A percentile compares a stretch with the other conserved stretches of the same genome.
These are phyloP conservation scores for Rehmannia glutinosa DNA, from an alignment of 257 asterid genomes.

Conservation along the genomic window DNA sequence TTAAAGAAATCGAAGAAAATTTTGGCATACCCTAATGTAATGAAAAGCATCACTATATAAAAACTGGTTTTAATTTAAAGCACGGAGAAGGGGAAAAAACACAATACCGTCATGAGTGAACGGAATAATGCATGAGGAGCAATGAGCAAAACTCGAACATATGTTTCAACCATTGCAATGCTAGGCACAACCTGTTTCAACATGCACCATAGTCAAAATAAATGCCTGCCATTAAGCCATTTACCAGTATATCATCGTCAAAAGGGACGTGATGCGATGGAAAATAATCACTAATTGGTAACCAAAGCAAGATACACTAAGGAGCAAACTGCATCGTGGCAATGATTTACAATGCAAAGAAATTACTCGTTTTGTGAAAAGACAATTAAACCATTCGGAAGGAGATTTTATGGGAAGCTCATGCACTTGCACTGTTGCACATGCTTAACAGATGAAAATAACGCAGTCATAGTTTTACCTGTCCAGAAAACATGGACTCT, in stretches of 20 bases:
- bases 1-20: not conserved
- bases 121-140: slow-evolving; percentile 94
- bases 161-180: slow-evolving; percentile 97
- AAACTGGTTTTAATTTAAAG: not conserved
- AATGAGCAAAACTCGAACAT: slow-evolving; percentile 80
- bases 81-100: not conserved
- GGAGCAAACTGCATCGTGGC: not conserved
- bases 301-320: slow-evolving; percentile 4
- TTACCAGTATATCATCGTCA: not conserved
- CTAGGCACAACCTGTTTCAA: slow-evolving; percentile 84
- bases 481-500: slow-evolving; percentile 92
- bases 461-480: slow-evolving; percentile 41
- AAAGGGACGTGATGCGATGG: not conserved
- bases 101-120: slow-evolving; percentile 65
- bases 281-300: slow-evolving; percentile 4
- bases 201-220: slow-evolving; percentile 19
- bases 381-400: not conserved
- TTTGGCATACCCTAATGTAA: slow-evolving; percentile 1
- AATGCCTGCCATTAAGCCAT: slow-evolving; percentile 2
- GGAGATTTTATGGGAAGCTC: not conserved
- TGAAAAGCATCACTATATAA: slow-evolving; percentile 9
- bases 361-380: not conserved
- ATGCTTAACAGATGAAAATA: slow-evolving; percentile 13
- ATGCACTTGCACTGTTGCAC: slow-evolving; percentile 20
- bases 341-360: slow-evolving; percentile 1